A percentile compares a stretch with the other conserved stretches of the same genome.
Conservation (phyloP, 1,284 basidiomycete species). For the Quambalaria eucalypti region DNA sequence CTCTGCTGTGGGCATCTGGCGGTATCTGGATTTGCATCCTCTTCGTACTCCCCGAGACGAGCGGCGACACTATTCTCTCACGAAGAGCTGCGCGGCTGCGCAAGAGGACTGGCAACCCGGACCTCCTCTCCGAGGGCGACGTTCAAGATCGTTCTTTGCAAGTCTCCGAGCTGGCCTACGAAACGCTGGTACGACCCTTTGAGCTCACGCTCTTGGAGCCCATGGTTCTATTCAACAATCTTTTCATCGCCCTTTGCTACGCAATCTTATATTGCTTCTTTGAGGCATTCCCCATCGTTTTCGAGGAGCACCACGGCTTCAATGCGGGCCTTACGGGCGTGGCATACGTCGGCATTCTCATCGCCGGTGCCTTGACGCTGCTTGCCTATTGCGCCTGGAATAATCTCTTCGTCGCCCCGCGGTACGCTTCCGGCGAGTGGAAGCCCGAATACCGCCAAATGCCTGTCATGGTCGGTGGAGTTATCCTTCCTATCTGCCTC, state of each 20-base stretch:
- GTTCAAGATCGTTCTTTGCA: slow-evolving; percentile 24
- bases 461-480: slow-evolving; percentile 44
- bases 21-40: slow-evolving; percentile 26
- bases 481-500: slow-evolving; percentile 22
- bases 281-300: slow-evolving; percentile 32
- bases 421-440: slow-evolving; percentile 3
- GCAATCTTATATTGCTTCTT: slow-evolving; percentile 11
- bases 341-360: slow-evolving; percentile 26
- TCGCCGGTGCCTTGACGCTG: slow-evolving; percentile 19
- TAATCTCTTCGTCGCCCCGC: too few relatives aligned
- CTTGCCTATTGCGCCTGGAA: too few relatives aligned
- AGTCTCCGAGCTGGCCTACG: slow-evolving; percentile 20
- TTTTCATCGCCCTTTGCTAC: slow-evolving; percentile 32
- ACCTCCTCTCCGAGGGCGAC: slow-evolving; percentile 45
- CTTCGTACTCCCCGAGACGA: slow-evolving; percentile 47
- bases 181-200: slow-evolving; percentile 35
- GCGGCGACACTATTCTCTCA: slow-evolving; percentile 43
- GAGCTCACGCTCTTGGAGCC: slow-evolving; percentile 14
- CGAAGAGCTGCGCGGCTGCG: slow-evolving; percentile 46
- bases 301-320: slow-evolving; percentile 30
- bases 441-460: slow-evolving; percentile 29
- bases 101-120: slow-evolving; percentile 44
- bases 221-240: slow-evolving; percentile 11
- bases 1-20: slow-evolving; percentile 44
- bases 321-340: slow-evolving; percentile 26